Conservation (phyloP, 768 basidiomycete genomes). For the Boletus pseudo-olivaceus region DNA sequence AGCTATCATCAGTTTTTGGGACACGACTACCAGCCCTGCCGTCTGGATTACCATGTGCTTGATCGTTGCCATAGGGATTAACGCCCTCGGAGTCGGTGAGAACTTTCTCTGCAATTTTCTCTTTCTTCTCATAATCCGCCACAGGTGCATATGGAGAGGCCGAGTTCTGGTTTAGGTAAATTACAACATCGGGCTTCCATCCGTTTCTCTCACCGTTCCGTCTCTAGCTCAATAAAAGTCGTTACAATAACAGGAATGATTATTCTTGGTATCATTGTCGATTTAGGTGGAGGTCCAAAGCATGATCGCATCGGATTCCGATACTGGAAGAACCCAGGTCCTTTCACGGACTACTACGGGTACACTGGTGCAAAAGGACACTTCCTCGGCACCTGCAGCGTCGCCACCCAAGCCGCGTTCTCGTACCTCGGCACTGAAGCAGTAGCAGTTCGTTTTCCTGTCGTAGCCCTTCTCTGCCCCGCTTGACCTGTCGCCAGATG, state of each 20-base stretch:
- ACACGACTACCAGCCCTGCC: constrained; percentile 37
- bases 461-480: background rate
- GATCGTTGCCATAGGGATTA: constrained; percentile 47
- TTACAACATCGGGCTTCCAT: background rate
- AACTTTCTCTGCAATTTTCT: background rate
- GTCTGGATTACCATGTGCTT: constrained; percentile 53
- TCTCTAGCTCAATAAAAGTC: constrained; percentile 48
- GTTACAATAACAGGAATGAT: constrained; percentile 43
- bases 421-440: constrained; percentile 57
- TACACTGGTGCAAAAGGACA: constrained; percentile 44
- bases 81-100: constrained; percentile 39
- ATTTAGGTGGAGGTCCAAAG: constrained; percentile 55
- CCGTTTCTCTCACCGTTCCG: background rate
- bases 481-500: constrained; percentile 23
- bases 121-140: background rate
- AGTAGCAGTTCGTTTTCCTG: constrained; percentile 34
- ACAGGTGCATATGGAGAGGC: constrained; percentile 42
- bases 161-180: constrained; percentile 48
- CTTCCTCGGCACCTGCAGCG: constrained; percentile 51
- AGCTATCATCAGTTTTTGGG: constrained; percentile 50
- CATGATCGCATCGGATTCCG: constrained; percentile 49
- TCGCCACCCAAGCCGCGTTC: constrained; percentile 58
- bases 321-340: constrained; percentile 53
- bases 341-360: constrained; percentile 44
- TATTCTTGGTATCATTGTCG: constrained; percentile 43